Evolutionary conservation across 75 land plant species (phyloP), one percentile per base, ranked within the genome.

Genomic region (Adiantum capillusveneris): DNA sequence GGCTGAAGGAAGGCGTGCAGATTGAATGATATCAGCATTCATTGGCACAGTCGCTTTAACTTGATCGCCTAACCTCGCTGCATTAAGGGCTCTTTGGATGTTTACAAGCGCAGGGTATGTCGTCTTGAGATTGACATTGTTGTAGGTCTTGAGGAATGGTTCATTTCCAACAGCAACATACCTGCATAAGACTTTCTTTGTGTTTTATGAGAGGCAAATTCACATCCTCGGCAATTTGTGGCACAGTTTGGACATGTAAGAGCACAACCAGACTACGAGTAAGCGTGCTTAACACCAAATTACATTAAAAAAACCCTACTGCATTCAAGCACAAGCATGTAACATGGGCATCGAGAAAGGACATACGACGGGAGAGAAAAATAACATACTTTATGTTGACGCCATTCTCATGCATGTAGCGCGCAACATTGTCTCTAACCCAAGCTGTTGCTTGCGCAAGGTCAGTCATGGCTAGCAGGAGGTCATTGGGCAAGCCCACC

Each of bases 401-500:
- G 9, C 82, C 78, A 0, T 59, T 41, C 12, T 60, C 70, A 49
- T 53, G 61, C 28, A 28, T 42, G 43, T 72, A 80, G 17, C 68
- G 52, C 11, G 68, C 44, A 25, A 80, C 65, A 65, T 80, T 80
- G 46, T 71, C 65, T 7, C 48, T 19, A 19, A 80, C 83, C 79
- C 79, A 80, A 27, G 28, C 14, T 54, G 67, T 66, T 1, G 83
- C 70, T 30, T 62, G 67, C 9, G 57, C 48, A n/a, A 50, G 12
- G 41, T 70, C 55, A 17, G 58, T 28, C 26, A 80, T 18, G 11
- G 29, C 9, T 14, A 25, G 29, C 36, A 86, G 72, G 66, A 78
- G 26, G 22, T 84, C 83, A 59, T 86, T 86, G 9, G 81, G 76
- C 53, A 83, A 65, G 31, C 83, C 90, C 27, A 86, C 79, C 90